A percentile compares a stretch with the other conserved stretches of the same genome.
These are phyloP conservation scores for Lactarius quietus DNA, from an alignment of 768 basidiomycete genomes.

Conservation along the genomic window DNA sequence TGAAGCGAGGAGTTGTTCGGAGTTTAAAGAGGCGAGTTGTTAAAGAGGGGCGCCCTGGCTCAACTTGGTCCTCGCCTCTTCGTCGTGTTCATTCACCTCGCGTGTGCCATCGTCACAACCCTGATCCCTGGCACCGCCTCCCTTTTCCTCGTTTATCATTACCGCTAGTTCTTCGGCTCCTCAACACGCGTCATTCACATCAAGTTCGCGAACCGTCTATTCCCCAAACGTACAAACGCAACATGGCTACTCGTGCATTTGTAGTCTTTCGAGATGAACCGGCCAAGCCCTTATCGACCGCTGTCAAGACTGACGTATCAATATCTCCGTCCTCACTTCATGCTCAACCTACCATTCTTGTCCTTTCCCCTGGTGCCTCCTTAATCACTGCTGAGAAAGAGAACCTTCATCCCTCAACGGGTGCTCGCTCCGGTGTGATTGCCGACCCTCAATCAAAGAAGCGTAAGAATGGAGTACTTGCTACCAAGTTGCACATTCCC, in stretches of 20 bases:
- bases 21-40: conserved; percentile 24
- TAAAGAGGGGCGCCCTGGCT: conserved; percentile 18
- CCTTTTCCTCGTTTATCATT: too few species aligned
- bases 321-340: conserved; percentile 32
- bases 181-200: conserved; percentile 20
- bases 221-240: conserved; percentile 19
- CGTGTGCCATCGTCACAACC: conserved; percentile 19
- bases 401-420: conserved; percentile 73
- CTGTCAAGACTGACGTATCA: conserved; percentile 31
- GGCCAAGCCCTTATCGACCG: conserved; percentile 36
- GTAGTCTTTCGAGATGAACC: conserved; percentile 62
- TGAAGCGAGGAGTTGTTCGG: conserved; percentile 12
- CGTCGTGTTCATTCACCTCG: conserved; percentile 21
- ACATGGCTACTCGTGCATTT: conserved; percentile 57
- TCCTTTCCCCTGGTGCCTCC: conserved; percentile 28
- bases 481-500: conserved; percentile 45
- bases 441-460: conserved; percentile 48
- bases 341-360: conserved; percentile 30
- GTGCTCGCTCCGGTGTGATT: conserved; percentile 49
- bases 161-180: conserved; percentile 2
- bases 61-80: conserved; percentile 15
- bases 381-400: conserved; percentile 56
- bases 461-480: conserved; percentile 56
- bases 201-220: conserved; percentile 19
- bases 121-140: conserved; percentile 22